These are phyloP conservation scores for Brassica rapa DNA, from an alignment of 345 rosid species.

Conservation along the genomic window DNA sequence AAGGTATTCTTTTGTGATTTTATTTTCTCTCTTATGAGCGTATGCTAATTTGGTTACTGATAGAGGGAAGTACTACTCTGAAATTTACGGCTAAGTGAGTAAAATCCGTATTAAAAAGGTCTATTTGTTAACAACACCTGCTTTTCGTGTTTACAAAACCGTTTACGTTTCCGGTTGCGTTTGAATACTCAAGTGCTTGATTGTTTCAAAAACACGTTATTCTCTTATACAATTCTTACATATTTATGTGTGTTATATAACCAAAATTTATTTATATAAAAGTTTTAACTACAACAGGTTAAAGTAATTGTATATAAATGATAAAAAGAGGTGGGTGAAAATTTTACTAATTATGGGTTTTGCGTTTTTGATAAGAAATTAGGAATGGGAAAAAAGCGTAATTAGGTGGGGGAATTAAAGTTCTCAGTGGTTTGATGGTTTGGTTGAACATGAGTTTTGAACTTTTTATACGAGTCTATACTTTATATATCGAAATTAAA, in stretches of 20 bases:
- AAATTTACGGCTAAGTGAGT: constrained; percentile 17
- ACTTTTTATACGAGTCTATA: constrained; percentile 11
- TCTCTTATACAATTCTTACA: neutral
- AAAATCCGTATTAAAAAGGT: neutral
- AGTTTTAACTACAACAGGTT: neutral
- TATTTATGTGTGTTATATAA: neutral
- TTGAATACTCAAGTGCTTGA: neutral
- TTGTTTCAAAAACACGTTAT: constrained; percentile 2
- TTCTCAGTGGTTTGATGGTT: constrained; percentile 29
- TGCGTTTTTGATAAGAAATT: constrained; percentile 24
- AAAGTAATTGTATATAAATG: neutral
- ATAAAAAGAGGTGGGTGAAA: neutral
- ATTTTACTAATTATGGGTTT: neutral
- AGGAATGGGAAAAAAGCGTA: neutral
- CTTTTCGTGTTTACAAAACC: neutral
- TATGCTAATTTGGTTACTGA: constrained; percentile 8
- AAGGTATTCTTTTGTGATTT: constrained; percentile 25
- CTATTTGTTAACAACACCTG: neutral
- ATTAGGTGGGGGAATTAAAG: constrained; percentile 30
- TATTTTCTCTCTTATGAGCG: constrained; percentile 13
- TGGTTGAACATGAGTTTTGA: constrained; percentile 40
- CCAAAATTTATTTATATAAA: neutral
- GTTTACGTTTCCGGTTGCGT: neutral
- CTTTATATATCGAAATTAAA: constrained; percentile 1
- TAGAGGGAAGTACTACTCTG: constrained; percentile 12